These are phyloP conservation scores for Cornus kousa DNA, from an alignment of 148 eudicot species.

Conservation along the genomic window DNA sequence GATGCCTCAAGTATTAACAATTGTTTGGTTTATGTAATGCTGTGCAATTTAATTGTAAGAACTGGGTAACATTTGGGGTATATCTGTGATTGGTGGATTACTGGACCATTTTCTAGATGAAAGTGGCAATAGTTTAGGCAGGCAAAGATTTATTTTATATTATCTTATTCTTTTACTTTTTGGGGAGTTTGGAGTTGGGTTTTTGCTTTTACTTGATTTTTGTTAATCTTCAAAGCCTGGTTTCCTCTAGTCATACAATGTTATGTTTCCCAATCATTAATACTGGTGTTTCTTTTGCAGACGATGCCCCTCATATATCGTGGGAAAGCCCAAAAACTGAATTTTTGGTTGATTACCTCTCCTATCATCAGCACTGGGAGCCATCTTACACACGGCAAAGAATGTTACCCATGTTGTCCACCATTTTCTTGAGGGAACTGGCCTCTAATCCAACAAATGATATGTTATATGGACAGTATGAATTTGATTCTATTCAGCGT, in stretches of 20 bases:
- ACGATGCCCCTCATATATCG: conserved; percentile 37
- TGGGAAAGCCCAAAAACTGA: conserved; percentile 81
- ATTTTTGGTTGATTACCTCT: conserved; percentile 62
- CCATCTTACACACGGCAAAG: conserved; percentile 76
- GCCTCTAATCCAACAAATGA: conserved; percentile 39
- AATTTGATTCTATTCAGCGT: conserved; percentile 77
- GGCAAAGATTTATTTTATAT: background rate
- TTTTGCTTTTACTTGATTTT: background rate
- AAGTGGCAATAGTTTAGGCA: conserved; percentile 3
- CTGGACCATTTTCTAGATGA: background rate
- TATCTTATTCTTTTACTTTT: too few relatives aligned
- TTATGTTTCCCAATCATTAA: background rate
- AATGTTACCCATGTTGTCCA: conserved; percentile 78
- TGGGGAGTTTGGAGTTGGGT: background rate
- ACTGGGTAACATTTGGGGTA: background rate
- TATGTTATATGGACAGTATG: conserved; percentile 63
- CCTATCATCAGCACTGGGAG: conserved; percentile 70
- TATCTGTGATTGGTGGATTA: background rate
- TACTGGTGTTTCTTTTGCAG: conserved; percentile 24
- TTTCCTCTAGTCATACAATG: background rate
- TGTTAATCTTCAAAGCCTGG: background rate
- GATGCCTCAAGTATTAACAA: background rate
- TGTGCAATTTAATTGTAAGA: background rate
- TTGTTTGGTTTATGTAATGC: background rate
- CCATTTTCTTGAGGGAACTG: conserved; percentile 71